These are phyloP conservation scores for Ministeria vibrans DNA, from an alignment of 78 protist species.

Conservation along the genomic window DNA sequence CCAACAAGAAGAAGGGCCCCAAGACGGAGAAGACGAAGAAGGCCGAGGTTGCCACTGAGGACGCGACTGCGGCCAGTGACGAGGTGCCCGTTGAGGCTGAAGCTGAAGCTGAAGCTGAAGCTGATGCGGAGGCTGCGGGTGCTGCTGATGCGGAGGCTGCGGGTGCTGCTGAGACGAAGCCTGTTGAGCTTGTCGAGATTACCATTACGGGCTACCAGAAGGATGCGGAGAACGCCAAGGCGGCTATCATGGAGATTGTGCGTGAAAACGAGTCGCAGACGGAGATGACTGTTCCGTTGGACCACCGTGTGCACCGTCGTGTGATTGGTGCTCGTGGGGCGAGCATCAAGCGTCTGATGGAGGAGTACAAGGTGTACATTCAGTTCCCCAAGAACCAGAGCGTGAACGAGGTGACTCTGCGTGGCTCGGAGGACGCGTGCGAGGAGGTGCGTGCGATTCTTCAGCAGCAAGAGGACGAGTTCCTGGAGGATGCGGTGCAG, in stretches of 20 bases:
- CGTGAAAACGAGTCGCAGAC: background rate
- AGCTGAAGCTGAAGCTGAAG: too few relatives aligned
- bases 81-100: too few relatives aligned
- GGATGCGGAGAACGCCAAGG: background rate
- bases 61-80: too few relatives aligned
- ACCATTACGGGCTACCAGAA: background rate
- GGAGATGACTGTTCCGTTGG: background rate
- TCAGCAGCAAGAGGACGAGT: too few relatives aligned
- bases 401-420: background rate
- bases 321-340: background rate
- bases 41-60: too few relatives aligned
- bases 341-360: background rate
- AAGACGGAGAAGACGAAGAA: too few relatives aligned
- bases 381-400: background rate
- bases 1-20: background rate
- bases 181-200: too few relatives aligned
- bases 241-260: slow-evolving; percentile 1
- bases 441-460: slow-evolving; percentile 10
- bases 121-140: too few relatives aligned
- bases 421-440: background rate
- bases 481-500: too few relatives aligned
- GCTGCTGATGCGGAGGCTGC: too few relatives aligned
- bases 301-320: background rate
- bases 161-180: too few relatives aligned
- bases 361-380: background rate